A percentile compares a stretch with the other conserved stretches of the same genome.
These are phyloP conservation scores for Aspergillus jensenii DNA, from an alignment of 2,329 filamentous ascomycete genomes.

Conservation along the genomic window DNA sequence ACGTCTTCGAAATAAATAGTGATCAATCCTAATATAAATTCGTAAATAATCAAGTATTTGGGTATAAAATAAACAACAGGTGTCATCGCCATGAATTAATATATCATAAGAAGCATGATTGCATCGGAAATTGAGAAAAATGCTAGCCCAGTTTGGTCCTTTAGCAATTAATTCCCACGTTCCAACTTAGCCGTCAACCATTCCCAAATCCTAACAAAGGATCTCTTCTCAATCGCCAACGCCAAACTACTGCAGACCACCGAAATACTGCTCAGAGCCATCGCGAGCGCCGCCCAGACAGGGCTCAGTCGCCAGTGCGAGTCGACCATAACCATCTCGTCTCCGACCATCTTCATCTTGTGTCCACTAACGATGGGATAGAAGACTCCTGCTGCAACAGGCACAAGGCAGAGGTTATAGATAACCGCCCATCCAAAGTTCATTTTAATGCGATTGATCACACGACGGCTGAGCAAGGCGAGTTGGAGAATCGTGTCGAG, in stretches of 20 bases:
- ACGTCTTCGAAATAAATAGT: no score
- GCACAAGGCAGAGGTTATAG: conserved; percentile 77
- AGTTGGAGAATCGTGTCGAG: conserved; percentile 71
- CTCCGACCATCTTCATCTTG: conserved; percentile 28
- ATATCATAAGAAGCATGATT: background rate
- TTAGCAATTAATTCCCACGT: background rate
- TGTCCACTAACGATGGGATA: conserved; percentile 58
- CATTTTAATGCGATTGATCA: conserved; percentile 76
- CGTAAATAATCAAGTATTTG: background rate
- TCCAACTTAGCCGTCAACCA: background rate
- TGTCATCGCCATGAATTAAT: background rate
- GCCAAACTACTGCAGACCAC: conserved; percentile 80
- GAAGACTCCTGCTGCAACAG: conserved; percentile 76
- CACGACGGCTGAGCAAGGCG: conserved; percentile 66
- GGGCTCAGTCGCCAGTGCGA: conserved; percentile 49
- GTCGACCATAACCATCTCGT: conserved; percentile 33
- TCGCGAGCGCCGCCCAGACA: conserved; percentile 82
- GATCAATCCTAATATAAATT: no score
- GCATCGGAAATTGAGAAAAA: background rate
- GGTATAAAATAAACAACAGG: background rate
- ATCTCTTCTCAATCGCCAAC: conserved; percentile 54
- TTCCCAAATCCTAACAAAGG: conserved; percentile 16
- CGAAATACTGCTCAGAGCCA: conserved; percentile 89
- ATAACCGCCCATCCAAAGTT: conserved; percentile 85
- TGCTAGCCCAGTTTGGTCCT: background rate